A percentile compares a stretch with the other conserved stretches of the same genome.
Evolutionary conservation across 306 rosid genomes (phyloP).

Genomic region (Potentilla sterilis): DNA sequence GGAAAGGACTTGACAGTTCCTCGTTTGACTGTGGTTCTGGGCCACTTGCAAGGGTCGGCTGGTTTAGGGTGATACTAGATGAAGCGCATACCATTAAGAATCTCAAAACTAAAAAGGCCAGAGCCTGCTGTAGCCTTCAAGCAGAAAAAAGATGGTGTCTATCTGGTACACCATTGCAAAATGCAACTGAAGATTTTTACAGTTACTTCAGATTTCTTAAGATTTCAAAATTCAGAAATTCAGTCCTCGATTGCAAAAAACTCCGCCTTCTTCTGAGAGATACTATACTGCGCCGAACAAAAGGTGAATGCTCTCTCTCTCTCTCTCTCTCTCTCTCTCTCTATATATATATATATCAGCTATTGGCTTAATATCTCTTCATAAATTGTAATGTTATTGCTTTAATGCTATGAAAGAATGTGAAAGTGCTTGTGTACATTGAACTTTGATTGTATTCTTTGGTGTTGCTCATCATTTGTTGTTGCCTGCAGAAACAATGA

Average conservation of each 20-base stretch:
- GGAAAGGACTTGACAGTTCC: slow-evolving; percentile 58
- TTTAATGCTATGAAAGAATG: slow-evolving; percentile 9
- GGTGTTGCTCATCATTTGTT: slow-evolving; percentile 22
- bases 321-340: neutral
- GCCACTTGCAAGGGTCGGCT: slow-evolving; percentile 84
- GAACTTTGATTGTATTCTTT: slow-evolving; percentile 10
- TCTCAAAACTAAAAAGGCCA: slow-evolving; percentile 97
- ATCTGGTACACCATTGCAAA: slow-evolving; percentile 97
- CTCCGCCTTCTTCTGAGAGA: slow-evolving; percentile 97
- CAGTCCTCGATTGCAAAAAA: slow-evolving; percentile 88
- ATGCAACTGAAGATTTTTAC: slow-evolving; percentile 84
- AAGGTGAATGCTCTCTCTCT: slow-evolving; percentile 50
- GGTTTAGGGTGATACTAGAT: slow-evolving; percentile 94
- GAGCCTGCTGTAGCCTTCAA: slow-evolving; percentile 96
- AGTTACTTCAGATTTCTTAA: slow-evolving; percentile 97
- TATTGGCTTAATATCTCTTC: neutral
- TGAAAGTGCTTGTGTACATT: slow-evolving; percentile 3
- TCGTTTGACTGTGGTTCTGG: slow-evolving; percentile 59
- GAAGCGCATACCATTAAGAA: slow-evolving; percentile 99
- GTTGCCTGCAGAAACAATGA: slow-evolving; percentile 64
- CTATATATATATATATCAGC: too few relatives aligned
- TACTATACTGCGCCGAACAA: slow-evolving; percentile 96
- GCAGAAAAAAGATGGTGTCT: slow-evolving; percentile 99
- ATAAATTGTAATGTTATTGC: neutral
- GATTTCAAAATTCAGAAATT: slow-evolving; percentile 80